A percentile compares a stretch with the other conserved stretches of the same genome.
Conservation (phyloP, 2,329 filamentous ascomycete genomes). For the Ascochyta koolunga region DNA sequence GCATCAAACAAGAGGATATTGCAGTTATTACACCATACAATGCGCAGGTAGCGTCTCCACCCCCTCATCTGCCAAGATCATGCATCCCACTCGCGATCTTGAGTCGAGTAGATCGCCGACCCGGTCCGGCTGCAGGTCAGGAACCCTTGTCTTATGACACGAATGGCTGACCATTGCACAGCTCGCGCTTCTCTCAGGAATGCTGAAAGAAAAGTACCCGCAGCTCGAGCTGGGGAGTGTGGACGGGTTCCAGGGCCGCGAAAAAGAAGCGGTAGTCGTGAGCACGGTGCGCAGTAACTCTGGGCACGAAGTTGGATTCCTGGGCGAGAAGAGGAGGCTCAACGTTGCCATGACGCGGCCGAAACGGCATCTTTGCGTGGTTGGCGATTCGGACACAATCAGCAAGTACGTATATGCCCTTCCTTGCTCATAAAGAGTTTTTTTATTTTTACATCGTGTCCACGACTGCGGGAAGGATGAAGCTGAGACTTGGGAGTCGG, state of each 20-base stretch:
- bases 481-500: conserved; percentile 5
- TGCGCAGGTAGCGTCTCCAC: conserved; percentile 67
- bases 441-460: background rate
- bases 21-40: conserved; percentile 97
- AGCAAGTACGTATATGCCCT: conserved; percentile 68
- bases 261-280: conserved; percentile 94
- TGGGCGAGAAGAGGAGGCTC: conserved; percentile 87
- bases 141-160: conserved; percentile 6
- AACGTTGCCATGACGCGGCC: conserved; percentile 98
- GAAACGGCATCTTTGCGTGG: conserved; percentile 84
- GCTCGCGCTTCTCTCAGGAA: conserved; percentile 75
- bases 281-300: conserved; percentile 92
- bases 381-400: conserved; percentile 94
- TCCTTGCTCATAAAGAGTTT: background rate
- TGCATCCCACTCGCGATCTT: too few species aligned
- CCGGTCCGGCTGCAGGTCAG: background rate
- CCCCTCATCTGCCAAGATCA: too few species aligned
- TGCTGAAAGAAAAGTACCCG: conserved; percentile 80
- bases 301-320: conserved; percentile 86
- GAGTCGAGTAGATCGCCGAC: too few species aligned
- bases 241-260: conserved; percentile 94
- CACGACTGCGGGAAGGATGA: conserved; percentile 17
- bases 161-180: conserved; percentile 47
- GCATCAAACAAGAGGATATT: conserved; percentile 82
- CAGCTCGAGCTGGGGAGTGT: conserved; percentile 95